Conservation (phyloP, 371 early-diverging fungal genomes). For the Nematocida ironsii region DNA sequence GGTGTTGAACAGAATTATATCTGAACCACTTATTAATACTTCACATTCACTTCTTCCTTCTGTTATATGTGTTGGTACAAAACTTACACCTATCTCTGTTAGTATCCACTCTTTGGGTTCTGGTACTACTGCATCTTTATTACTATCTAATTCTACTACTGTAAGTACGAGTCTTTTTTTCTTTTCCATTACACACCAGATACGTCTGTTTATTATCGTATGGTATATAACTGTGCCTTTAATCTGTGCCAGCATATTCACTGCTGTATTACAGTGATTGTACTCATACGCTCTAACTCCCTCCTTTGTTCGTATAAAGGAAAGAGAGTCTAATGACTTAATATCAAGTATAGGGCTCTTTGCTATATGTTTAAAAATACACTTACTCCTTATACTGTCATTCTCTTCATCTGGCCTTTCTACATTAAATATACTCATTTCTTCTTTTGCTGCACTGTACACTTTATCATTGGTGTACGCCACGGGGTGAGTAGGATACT, state of each 20-base stretch:
- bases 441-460: conserved; percentile 3
- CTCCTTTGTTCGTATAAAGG: conserved; percentile 33
- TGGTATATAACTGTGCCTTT: conserved; percentile 3
- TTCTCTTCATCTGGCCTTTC: background rate
- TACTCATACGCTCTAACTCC: conserved; percentile 18
- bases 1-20: background rate
- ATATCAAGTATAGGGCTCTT: conserved; percentile 9
- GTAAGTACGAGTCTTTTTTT: background rate
- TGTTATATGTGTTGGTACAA: background rate
- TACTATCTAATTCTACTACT: background rate
- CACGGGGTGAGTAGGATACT: background rate
- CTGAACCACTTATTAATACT: background rate
- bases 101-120: background rate
- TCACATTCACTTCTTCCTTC: background rate
- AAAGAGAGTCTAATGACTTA: background rate
- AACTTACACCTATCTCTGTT: background rate
- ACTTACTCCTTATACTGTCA: background rate
- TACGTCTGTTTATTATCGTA: background rate
- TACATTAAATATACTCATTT: conserved; percentile 6
- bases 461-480: conserved; percentile 3
- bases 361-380: conserved; percentile 27
- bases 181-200: conserved; percentile 17
- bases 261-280: conserved; percentile 3
- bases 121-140: background rate
- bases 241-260: background rate